Evolutionary conservation across 306 rosid genomes (phyloP).

Genomic region (Citrullus colocynthis): DNA sequence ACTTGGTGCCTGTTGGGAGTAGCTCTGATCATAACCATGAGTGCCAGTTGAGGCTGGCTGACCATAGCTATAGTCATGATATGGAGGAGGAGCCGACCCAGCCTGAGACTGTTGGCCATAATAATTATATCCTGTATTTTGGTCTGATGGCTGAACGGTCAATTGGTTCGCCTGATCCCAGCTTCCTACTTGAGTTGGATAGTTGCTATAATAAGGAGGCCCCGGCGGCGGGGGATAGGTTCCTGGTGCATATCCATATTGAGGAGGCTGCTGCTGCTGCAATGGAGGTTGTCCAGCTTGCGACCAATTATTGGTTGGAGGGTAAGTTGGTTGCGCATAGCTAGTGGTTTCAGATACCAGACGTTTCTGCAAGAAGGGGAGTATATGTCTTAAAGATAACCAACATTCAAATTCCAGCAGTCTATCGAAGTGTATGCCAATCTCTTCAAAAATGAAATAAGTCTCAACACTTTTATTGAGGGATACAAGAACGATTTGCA

Average conservation of each 20-base stretch:
- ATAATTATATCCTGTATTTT: slow-evolving; percentile 26
- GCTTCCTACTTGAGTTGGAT: slow-evolving; percentile 26
- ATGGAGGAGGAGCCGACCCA: slow-evolving; percentile 26
- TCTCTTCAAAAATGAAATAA: background rate
- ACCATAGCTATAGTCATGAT: slow-evolving; percentile 19
- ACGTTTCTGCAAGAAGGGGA: slow-evolving; percentile 29
- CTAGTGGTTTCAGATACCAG: slow-evolving; percentile 23
- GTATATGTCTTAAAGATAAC: background rate
- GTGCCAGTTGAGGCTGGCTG: slow-evolving; percentile 11
- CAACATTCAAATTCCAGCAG: background rate
- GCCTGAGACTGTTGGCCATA: slow-evolving; percentile 24
- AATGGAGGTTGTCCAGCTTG: slow-evolving; percentile 22
- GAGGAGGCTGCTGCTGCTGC: slow-evolving; percentile 22
- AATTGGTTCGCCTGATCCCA: slow-evolving; percentile 38
- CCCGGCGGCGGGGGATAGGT: slow-evolving; percentile 18
- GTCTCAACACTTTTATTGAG: background rate
- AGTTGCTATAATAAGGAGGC: slow-evolving; percentile 28
- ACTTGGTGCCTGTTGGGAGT: slow-evolving; percentile 25
- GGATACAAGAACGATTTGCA: background rate
- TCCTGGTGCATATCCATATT: slow-evolving; percentile 30
- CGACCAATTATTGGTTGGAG: slow-evolving; percentile 26
- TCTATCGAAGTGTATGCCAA: background rate
- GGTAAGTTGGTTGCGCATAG: slow-evolving; percentile 22
- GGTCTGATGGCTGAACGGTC: slow-evolving; percentile 25
- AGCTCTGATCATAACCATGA: slow-evolving; percentile 28